Evolutionary conservation across 768 basidiomycete species (phyloP).

Genomic region (Favolaschia claudopus): DNA sequence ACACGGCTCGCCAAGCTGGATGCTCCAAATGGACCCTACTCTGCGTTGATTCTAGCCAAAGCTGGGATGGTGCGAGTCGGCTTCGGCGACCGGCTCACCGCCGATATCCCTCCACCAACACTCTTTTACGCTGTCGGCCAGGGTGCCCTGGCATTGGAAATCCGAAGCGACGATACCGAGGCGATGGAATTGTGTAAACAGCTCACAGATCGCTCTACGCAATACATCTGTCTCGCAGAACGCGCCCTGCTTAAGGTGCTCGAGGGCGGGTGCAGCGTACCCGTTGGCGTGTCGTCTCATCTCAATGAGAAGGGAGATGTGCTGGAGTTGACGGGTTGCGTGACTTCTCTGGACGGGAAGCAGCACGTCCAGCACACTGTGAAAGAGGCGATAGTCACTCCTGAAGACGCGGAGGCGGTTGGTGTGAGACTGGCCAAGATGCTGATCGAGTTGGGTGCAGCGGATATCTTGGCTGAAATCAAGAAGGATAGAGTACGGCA

Average conservation of each 20-base stretch:
- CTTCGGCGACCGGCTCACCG: slow-evolving; percentile 74
- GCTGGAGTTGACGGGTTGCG: slow-evolving; percentile 77
- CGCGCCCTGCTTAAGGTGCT: slow-evolving; percentile 83
- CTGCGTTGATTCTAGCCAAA: slow-evolving; percentile 90
- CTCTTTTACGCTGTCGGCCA: slow-evolving; percentile 92
- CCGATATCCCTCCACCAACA: slow-evolving; percentile 73
- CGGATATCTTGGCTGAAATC: slow-evolving; percentile 83
- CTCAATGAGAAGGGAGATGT: slow-evolving; percentile 44
- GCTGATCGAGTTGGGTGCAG: slow-evolving; percentile 75
- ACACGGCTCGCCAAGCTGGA: slow-evolving; percentile 93
- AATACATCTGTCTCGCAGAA: slow-evolving; percentile 83
- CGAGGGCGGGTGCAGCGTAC: slow-evolving; percentile 97
- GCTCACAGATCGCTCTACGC: slow-evolving; percentile 78
- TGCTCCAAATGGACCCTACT: slow-evolving; percentile 75
- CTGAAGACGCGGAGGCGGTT: slow-evolving; percentile 69
- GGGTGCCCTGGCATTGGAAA: slow-evolving; percentile 89
- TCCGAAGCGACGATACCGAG: slow-evolving; percentile 68
- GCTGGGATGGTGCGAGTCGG: slow-evolving; percentile 87
- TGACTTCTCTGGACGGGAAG: slow-evolving; percentile 81
- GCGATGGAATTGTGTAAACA: slow-evolving; percentile 67
- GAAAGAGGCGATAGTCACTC: slow-evolving; percentile 54
- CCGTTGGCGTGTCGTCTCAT: slow-evolving; percentile 81
- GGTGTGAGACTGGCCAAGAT: slow-evolving; percentile 70
- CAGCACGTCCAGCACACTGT: slow-evolving; percentile 73
- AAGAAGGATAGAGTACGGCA: slow-evolving; percentile 56